These are phyloP conservation scores for Pseudogymnoascus verrucosus DNA, from an alignment of 2,329 filamentous ascomycete species.

Conservation along the genomic window DNA sequence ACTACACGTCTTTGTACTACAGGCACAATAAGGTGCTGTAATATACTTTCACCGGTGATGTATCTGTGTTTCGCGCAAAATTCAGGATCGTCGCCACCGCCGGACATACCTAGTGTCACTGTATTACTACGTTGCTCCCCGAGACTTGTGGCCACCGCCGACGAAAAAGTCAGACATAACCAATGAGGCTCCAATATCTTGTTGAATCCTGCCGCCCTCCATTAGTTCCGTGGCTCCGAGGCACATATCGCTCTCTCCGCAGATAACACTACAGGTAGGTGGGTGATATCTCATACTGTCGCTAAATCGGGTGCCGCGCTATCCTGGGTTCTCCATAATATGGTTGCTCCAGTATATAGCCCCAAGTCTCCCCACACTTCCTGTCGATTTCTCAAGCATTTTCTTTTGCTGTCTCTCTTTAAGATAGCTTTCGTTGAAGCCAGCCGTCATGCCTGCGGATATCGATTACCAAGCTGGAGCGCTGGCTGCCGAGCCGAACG, in stretches of 20 bases:
- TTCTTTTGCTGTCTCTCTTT: background rate
- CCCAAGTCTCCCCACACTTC: constrained; percentile 3
- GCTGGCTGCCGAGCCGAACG: background rate
- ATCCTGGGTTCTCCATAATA: background rate
- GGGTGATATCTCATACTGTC: constrained; percentile 1
- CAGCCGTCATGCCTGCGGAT: constrained; percentile 1
- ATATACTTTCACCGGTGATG: background rate
- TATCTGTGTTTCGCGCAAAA: background rate
- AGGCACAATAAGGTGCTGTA: background rate
- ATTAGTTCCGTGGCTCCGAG: background rate
- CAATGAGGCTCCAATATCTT: constrained; percentile 1
- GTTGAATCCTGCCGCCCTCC: background rate
- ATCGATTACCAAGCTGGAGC: background rate
- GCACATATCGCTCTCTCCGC: background rate
- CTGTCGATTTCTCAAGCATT: background rate
- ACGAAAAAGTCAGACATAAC: background rate
- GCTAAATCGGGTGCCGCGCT: background rate
- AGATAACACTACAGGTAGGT: background rate
- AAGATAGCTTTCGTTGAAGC: constrained; percentile 3
- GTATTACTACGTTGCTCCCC: background rate
- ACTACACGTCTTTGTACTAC: background rate
- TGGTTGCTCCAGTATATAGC: constrained; percentile 8
- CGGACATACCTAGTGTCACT: background rate
- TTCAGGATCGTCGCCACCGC: constrained; percentile 4
- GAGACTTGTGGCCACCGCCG: constrained; percentile 4